Evolutionary conservation across 2,329 filamentous ascomycete genomes (phyloP).

Genomic region (Chaetomium strumarium): DNA sequence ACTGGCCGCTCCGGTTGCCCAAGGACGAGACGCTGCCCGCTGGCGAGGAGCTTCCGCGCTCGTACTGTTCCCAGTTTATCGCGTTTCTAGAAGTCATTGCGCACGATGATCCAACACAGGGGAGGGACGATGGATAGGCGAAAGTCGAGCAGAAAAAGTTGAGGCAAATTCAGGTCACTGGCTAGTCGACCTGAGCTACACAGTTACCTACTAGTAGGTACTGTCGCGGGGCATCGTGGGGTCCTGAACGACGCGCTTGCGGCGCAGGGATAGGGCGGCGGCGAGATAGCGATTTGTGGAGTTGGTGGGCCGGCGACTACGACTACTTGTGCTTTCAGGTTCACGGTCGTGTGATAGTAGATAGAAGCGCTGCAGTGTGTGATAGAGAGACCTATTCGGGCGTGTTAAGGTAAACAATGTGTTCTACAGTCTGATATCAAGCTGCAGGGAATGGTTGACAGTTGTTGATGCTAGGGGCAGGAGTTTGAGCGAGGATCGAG

Average conservation of each 20-base stretch:
- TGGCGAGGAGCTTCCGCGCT: slow-evolving; percentile 37
- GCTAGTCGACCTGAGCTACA: too few relatives aligned
- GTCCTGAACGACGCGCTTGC: slow-evolving; percentile 2
- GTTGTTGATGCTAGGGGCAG: not conserved
- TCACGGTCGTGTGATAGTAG: too few relatives aligned
- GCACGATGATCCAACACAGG: not conserved
- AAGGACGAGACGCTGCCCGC: slow-evolving; percentile 37
- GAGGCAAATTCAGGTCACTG: not conserved
- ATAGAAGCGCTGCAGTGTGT: too few relatives aligned
- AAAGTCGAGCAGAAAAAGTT: not conserved
- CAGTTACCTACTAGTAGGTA: too few relatives aligned
- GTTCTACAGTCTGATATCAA: too few relatives aligned
- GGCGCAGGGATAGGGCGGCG: slow-evolving; percentile 2
- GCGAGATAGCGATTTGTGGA: slow-evolving; percentile 6
- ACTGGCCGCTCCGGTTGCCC: slow-evolving; percentile 37
- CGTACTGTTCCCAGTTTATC: slow-evolving; percentile 43
- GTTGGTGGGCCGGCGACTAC: slow-evolving; percentile 6
- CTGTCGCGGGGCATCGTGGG: slow-evolving; percentile 1
- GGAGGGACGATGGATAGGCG: not conserved
- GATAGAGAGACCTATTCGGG: too few relatives aligned
- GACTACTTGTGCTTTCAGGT: too few relatives aligned
- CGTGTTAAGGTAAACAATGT: too few relatives aligned
- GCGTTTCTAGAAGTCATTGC: slow-evolving; percentile 32
- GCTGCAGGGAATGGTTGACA: too few relatives aligned
- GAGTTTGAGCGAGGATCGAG: not conserved